Evolutionary conservation across 2,329 filamentous ascomycete genomes (phyloP), one percentile per base, ranked within the genome.

Genomic region (Cladosporium austrohemisphaericum): DNA sequence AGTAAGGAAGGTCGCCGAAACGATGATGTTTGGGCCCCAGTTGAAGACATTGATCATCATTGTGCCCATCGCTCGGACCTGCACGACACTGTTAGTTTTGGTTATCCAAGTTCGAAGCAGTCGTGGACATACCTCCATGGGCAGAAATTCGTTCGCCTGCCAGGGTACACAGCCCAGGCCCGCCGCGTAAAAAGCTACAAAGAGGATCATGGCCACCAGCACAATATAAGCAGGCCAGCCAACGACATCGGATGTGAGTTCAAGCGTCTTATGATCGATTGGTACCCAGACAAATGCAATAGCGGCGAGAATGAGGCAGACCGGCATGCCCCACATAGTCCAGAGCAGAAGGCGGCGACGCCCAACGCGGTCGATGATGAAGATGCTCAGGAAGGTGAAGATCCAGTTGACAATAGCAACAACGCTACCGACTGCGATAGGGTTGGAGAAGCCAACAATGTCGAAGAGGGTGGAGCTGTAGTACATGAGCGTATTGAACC

Each of bases 151-250:
- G 58, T 85, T 88, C 71, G 95, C 91, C 77, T 95, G 92, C 92
- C 92, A 97, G 0, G 92, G 91, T 2, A 97, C 89, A 60, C 90
- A 94, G 7, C 92, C 92, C 2, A 97, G 76, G 2, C 92, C 92
- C 1, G 91, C 75, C 1, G 92, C 92, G 64, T 94, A 97, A 1
- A 85, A 77, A 7, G 88, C 85, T 2, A 95, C 90, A 67, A 94
- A 96, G 6, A 89, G 58, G 67, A 90, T 85, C 65, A 96, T 84
- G 55, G 85, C 85, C 32, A 80, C 55, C 2, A 96, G 77, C 35
- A 96, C 85, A 14, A 84, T 64, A 22, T 71, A 41, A 4, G 75
- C 64, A 14, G 38, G 38, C 53, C 71, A 65, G 25, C 41, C 32
- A 6, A 68, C 64, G n/a, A 71, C 72, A 5, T 72, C 71, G 3